Evolutionary conservation across 371 early-diverging fungal genomes (phyloP).

Genomic region (Blastocladiella emersonii): DNA sequence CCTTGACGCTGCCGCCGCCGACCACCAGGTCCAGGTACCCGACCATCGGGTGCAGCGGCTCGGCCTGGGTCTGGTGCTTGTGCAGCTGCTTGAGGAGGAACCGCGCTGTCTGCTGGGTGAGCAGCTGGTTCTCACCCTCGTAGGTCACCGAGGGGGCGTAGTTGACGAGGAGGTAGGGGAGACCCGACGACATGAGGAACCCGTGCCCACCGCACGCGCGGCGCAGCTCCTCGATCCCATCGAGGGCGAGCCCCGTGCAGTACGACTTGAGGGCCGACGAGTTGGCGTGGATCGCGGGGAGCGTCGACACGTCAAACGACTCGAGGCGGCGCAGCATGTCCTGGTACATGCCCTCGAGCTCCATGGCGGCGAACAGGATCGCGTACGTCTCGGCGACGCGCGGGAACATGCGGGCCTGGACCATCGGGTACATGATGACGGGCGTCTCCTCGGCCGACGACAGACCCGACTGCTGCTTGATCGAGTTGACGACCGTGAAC

Average conservation of each 20-base stretch:
- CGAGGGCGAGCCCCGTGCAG: conserved; percentile 54
- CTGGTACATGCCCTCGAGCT: conserved; percentile 45
- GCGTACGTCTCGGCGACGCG: conserved; percentile 56
- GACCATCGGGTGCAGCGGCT: conserved; percentile 6
- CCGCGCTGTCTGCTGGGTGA: conserved; percentile 15
- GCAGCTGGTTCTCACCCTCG: conserved; percentile 31
- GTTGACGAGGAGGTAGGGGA: conserved; percentile 52
- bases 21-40: conserved; percentile 13
- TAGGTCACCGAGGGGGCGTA: conserved; percentile 51
- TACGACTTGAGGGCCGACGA: conserved; percentile 71
- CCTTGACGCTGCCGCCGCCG: conserved; percentile 7
- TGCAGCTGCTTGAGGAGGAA: conserved; percentile 18
- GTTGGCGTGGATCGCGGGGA: conserved; percentile 73
- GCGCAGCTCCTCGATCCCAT: conserved; percentile 65
- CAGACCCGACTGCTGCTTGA: conserved; percentile 31
- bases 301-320: conserved; percentile 21
- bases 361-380: conserved; percentile 47
- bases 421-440: conserved; percentile 59
- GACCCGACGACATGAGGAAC: conserved; percentile 56
- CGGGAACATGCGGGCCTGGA: conserved; percentile 58
- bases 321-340: conserved; percentile 39
- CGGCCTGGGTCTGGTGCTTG: conserved; percentile 9
- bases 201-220: conserved; percentile 74
- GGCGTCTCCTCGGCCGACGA: conserved; percentile 47
- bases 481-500: conserved; percentile 29